These are phyloP conservation scores for Alloteropsis semialata DNA, from an alignment of 176 grass and related monocot genomes.

Conservation along the genomic window DNA sequence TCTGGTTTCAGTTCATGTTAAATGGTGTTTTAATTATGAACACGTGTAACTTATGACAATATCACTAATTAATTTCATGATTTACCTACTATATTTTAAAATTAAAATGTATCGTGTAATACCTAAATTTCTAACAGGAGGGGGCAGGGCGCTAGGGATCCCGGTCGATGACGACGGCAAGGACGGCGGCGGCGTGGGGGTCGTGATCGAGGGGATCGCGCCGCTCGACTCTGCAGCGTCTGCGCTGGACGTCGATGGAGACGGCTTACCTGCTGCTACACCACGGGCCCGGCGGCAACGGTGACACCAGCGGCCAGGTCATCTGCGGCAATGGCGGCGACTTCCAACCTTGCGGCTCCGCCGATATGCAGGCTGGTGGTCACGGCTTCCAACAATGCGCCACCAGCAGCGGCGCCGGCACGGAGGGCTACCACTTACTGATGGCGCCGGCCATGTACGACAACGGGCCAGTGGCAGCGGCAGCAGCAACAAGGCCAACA, in stretches of 20 bases:
- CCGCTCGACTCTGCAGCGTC: not conserved
- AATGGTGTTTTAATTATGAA: too few species aligned
- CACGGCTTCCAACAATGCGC: not conserved
- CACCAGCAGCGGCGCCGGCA: not conserved
- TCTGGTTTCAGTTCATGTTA: too few species aligned
- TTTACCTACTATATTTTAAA: too few species aligned
- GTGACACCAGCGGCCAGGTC: not conserved
- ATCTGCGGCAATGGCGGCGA: not conserved
- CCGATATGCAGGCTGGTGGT: not conserved
- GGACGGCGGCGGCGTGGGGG: not conserved
- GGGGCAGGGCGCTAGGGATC: not conserved
- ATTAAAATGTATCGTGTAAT: too few species aligned
- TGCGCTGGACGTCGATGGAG: not conserved
- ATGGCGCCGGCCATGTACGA: not conserved
- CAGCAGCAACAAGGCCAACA: not conserved
- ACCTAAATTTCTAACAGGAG: too few species aligned
- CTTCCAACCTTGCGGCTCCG: not conserved
- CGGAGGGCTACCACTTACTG: conserved; percentile 13
- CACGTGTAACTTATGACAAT: too few species aligned
- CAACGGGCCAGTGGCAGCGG: too few species aligned
- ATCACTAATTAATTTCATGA: too few species aligned
- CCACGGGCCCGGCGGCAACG: not conserved
- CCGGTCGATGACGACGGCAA: not conserved
- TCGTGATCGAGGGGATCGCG: not conserved
- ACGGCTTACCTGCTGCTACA: not conserved